Base-by-base conservation (phyloP, 805 yeast species). In the Spathaspora gorwiae region DNA sequence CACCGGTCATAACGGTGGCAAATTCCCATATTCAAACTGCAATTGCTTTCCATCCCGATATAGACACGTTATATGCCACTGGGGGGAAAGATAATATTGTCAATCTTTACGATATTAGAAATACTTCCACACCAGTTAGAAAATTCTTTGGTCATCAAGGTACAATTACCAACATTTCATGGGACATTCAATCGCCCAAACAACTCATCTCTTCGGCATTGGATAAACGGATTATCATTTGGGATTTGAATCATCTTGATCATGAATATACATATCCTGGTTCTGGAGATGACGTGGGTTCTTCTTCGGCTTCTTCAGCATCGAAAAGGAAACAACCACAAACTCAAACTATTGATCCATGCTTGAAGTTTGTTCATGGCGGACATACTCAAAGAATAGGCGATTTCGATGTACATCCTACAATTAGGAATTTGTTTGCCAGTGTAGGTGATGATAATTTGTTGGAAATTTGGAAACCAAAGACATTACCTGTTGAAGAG, bases 51-150 rank as follows among this genome's bases (percentile, higher is more conserved):
- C 84, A 84, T 55, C 84, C 87, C 0, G 61, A 65, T 5, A 43
- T 79, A 13, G 61, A 72, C 35, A 64, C 78, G 34, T 60, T 87
- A 47, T 71, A 86, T 40, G 90, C 84, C 11, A 85, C 94, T 1
- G 96, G 86, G 19, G 84, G 89, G 10, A 80, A 84, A 26, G 96
- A 89, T 59, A 81, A 82, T 54, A 67, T 81, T n/a, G 78, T 88
- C 15, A 78, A 78, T 42, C 66, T 84, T 26, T 88, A 88, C 81
- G 96, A 90, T 59, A 64, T 86, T 44, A 75, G 95, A 58, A 80
- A 81, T 56, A 70, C 80, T 29, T 52, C 69, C 1, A 61, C 66
- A 11, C 87, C 90, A 27, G 54, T 86, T 30, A 75, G 92, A 54
- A 76, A 77, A 45, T 65, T 89, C 13, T 78, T 73, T 52, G 95